Evolutionary conservation across 176 grass and related monocot species (phyloP), one percentile per base, ranked within the genome.

Genomic region (Ananas comosus): DNA sequence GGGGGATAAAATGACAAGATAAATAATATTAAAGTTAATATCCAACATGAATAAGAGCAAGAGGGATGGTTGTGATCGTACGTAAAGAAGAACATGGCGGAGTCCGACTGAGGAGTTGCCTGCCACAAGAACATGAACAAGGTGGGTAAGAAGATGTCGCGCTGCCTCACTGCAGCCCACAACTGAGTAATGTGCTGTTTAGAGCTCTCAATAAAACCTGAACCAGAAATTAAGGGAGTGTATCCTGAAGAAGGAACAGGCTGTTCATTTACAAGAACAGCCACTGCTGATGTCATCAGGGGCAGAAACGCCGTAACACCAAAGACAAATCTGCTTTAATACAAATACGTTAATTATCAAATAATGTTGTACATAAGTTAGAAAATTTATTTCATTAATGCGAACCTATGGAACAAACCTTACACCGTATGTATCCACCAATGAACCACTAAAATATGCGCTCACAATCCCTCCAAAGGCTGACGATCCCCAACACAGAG

Each of bases 71-170:
- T 9, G 14, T 16, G 51, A 82, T 73, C 92, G 50, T 96, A 96
- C 92, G 75, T 73, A 51, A 96, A 96, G 68, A 80, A 96, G 73
- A 96, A 96, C 88, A 89, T 91, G 54, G 92, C 92, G 64, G 92
- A 91, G 57, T 96, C 92, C 10, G 92, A 96, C 27, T 96, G 92
- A 49, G 92, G 92, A 69, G 92, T 96, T 63, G 92, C 92, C 86
- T 96, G 92, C 92, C 92, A 96, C 70, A 96, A 83, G 79, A 96
- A 96, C 80, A 96, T 85, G 69, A 96, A 96, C 51, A 96, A 64
- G 13, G 92, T 96, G 4, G 92, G 92, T 49, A 91, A 79, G 79
- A 96, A 82, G 47, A 96, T 96, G 61, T 78, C 85, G 1, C 83
- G 88, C 64, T 96, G 88, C 78, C 87, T 96, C 64, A 96, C 83